phyloP scores from a whole-genome alignment of 495 filamentous ascomycete genomes.

The Penicillium bialowiezense region DNA sequence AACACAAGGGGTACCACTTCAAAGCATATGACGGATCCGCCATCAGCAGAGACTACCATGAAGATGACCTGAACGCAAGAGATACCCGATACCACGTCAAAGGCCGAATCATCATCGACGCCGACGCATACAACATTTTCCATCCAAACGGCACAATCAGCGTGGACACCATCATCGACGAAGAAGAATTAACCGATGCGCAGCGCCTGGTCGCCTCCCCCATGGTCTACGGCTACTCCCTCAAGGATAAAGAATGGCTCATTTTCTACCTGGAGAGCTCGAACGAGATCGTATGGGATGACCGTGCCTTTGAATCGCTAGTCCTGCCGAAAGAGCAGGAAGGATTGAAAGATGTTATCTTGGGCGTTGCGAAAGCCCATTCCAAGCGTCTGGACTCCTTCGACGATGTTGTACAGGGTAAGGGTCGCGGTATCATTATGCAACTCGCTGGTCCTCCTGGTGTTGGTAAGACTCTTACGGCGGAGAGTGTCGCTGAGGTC shows the following conservation, averaged over 20 bases:
- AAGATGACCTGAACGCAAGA: not conserved
- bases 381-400: conserved; percentile 23
- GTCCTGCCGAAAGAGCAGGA: conserved; percentile 38
- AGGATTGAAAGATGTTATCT: conserved; percentile 28
- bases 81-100: conserved; percentile 44
- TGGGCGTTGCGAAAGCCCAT: conserved; percentile 30
- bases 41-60: conserved; percentile 13
- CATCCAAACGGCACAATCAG: conserved; percentile 27
- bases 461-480: conserved; percentile 44
- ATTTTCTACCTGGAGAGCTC: conserved; percentile 35
- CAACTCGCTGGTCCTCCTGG: conserved; percentile 42
- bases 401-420: conserved; percentile 31
- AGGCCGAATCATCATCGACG: conserved; percentile 55
- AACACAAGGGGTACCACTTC: conserved; percentile 60
- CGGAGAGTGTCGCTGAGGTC: conserved; percentile 33
- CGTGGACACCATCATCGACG: conserved; percentile 7
- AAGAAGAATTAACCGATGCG: conserved; percentile 13
- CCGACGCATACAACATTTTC: conserved; percentile 37
- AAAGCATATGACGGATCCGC: conserved; percentile 56
- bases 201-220: conserved; percentile 16
- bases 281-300: conserved; percentile 49
- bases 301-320: conserved; percentile 52
- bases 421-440: conserved; percentile 36
- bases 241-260: conserved; percentile 41
- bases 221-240: conserved; percentile 24